Base-by-base conservation (phyloP, 2,329 filamentous ascomycete species). In the Epichloe sibirici region DNA sequence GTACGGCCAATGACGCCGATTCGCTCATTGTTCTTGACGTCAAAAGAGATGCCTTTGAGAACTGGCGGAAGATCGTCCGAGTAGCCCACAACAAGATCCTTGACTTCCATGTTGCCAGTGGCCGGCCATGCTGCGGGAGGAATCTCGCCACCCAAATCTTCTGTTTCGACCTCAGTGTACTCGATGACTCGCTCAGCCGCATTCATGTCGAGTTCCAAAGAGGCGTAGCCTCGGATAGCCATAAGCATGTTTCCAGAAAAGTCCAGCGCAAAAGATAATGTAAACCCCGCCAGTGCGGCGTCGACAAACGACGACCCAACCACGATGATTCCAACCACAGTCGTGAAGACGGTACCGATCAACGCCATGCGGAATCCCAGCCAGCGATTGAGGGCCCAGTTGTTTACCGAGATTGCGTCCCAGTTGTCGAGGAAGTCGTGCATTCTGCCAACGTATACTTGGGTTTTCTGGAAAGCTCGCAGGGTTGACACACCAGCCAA, bases 1-100 rank as follows among this genome's bases (percentile, higher is more conserved):
- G 87, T 90, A 15, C 87, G 79, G 11, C 87, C 87, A 4, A 90
- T 82, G 3, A 90, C 82, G n/a, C 86, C 86, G 15, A 90, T 70
- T 13, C 86, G 74, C 67, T 90, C 80, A 57, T 84, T 85, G 51
- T 78, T 74, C 42, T 81, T 73, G 12, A 89, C 77, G 13, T 68
- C 70, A 65, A 91, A 90, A 2, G 73, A 81, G 17, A 90, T 70
- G 0, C 82, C 82, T 63, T 80, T 86, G 2, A 90, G 71, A 0
- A 90, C 83, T 0, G 85, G 78, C 0, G 83, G 81, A 0, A 90
- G 71, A 57, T 88, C 85, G 0, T 78, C 70, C 0, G 86, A 86
- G 62, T 93, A 91, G 13, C 74, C 72, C 25, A 88, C 84, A 0
- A 85, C 83, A 0, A 94, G 74, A 53, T 88, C 76, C 17, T 82